Evolutionary conservation across 257 asterid species (phyloP).

Genomic region (Mitragyna speciosa): DNA sequence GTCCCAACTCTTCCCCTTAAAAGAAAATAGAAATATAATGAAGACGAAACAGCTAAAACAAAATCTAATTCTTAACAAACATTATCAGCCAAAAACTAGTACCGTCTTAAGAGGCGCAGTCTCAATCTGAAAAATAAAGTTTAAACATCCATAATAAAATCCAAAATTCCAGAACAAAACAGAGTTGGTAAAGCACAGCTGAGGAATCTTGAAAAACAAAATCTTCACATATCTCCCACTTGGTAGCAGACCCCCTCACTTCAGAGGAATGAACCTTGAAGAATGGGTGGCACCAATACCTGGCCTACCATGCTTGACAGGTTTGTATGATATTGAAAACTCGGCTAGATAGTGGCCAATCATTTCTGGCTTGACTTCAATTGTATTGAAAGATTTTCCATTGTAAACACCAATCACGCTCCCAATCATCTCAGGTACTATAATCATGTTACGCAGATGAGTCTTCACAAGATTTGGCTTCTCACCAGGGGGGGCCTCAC

Average conservation of each 20-base stretch:
- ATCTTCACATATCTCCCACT: slow-evolving; percentile 5
- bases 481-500: slow-evolving; percentile 78
- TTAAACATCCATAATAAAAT: not conserved
- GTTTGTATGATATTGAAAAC: slow-evolving; percentile 82
- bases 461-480: slow-evolving; percentile 78
- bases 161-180: not conserved
- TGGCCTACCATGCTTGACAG: slow-evolving; percentile 89
- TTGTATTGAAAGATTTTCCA: slow-evolving; percentile 78
- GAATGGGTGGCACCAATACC: slow-evolving; percentile 98
- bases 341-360: slow-evolving; percentile 83
- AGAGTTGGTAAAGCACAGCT: not conserved
- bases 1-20: not conserved
- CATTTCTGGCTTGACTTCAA: slow-evolving; percentile 85
- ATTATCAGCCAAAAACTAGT: not conserved
- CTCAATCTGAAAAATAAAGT: slow-evolving; percentile 6
- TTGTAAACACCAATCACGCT: slow-evolving; percentile 79
- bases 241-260: slow-evolving; percentile 33
- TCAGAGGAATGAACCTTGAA: slow-evolving; percentile 87
- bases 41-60: not conserved
- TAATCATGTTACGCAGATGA: slow-evolving; percentile 77
- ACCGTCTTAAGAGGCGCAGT: slow-evolving; percentile 2
- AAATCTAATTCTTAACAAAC: not conserved
- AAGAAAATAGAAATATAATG: not conserved
- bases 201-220: not conserved
- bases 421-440: slow-evolving; percentile 92